Percentiles rank a stretch among this genome's conserved stretches.
Evolutionary conservation across 78 protist species (phyloP).

Genomic region (Fonticula alba): DNA sequence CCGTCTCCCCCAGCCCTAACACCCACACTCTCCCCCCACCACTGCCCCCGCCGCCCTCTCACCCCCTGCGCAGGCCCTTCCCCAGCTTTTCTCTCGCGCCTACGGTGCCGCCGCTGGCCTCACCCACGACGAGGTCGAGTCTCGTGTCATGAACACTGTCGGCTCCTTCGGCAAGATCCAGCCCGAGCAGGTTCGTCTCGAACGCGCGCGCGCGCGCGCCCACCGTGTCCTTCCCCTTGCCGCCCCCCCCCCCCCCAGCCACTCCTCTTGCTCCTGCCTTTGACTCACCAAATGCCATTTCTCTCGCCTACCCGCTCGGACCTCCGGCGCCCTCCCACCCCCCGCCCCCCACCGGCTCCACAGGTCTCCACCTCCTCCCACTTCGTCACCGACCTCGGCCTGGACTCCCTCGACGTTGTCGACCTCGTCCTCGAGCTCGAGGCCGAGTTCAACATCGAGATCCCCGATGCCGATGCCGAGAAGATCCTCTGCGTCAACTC

Average conservation of each 20-base stretch:
- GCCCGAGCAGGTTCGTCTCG: background rate
- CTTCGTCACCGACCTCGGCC: conserved; percentile 47
- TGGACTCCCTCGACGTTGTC: conserved; percentile 49
- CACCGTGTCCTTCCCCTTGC: background rate
- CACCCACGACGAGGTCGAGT: background rate
- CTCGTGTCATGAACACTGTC: background rate
- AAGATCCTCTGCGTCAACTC: conserved; percentile 23
- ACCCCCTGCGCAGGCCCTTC: background rate
- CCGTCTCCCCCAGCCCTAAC: background rate
- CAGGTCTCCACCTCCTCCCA: conserved; percentile 8
- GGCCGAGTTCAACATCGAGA: conserved; percentile 47
- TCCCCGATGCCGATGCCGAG: conserved; percentile 47
- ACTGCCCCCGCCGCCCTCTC: background rate
- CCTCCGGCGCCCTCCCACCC: background rate
- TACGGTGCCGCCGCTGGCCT: background rate
- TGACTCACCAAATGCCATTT: background rate
- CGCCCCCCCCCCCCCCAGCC: background rate
- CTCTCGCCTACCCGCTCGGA: background rate
- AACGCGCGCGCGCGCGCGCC: no score
- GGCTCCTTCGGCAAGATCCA: background rate
- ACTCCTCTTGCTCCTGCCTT: background rate
- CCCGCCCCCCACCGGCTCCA: background rate
- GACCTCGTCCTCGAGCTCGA: conserved; percentile 53
- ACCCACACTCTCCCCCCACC: background rate
- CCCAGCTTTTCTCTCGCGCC: background rate